Evolutionary conservation across 1,139 yeast species (phyloP).

Genomic region (Zygosaccharomyces sapae): DNA sequence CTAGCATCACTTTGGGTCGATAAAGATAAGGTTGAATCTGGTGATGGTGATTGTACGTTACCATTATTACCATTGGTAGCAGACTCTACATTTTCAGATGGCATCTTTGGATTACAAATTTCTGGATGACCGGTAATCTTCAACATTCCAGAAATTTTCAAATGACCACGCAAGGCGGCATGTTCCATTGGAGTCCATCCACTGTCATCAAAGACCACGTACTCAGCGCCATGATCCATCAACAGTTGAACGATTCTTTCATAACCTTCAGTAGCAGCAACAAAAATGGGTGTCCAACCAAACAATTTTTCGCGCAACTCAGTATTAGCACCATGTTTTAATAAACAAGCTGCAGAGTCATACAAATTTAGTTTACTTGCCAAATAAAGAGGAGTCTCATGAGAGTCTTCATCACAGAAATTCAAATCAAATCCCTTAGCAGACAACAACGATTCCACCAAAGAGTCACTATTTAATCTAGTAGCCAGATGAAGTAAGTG

Average conservation of each 20-base stretch:
- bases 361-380: conserved; percentile 64
- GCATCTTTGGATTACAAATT: conserved; percentile 25
- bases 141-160: conserved; percentile 60
- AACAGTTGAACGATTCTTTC: conserved; percentile 54
- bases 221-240: conserved; percentile 50
- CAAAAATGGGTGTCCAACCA: conserved; percentile 94
- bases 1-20: neutral
- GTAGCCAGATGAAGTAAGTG: conserved; percentile 66
- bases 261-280: conserved; percentile 86
- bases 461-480: conserved; percentile 55
- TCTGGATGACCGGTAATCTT: conserved; percentile 40
- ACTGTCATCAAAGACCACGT: conserved; percentile 64
- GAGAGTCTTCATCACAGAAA: conserved; percentile 55
- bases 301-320: conserved; percentile 74
- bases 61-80: neutral
- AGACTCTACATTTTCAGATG: conserved; percentile 3
- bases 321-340: conserved; percentile 60
- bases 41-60: neutral
- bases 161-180: conserved; percentile 86
- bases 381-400: conserved; percentile 78
- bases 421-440: conserved; percentile 62
- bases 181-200: conserved; percentile 99
- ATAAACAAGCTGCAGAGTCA: conserved; percentile 53
- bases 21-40: neutral
- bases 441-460: conserved; percentile 52